phyloP scores from a whole-genome alignment of 768 basidiomycete species.

The Crepidotus variabilis region DNA sequence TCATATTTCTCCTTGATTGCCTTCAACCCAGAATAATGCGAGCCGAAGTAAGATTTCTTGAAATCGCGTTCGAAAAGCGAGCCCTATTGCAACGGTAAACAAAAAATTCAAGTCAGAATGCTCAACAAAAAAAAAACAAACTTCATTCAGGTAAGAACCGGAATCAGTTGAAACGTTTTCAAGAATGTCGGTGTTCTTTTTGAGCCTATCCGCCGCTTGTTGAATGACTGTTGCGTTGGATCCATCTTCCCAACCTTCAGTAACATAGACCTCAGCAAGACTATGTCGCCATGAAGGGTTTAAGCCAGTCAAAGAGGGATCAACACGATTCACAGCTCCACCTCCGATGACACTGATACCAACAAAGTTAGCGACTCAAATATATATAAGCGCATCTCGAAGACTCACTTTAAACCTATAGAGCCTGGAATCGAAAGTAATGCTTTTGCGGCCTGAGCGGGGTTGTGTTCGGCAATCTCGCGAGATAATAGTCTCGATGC shows the following conservation, averaged over 20 bases:
- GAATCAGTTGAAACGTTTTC: constrained; percentile 1
- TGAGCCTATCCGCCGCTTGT: not conserved
- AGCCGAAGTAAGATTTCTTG: constrained; percentile 3
- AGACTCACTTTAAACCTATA: not conserved
- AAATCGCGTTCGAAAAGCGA: constrained; percentile 2
- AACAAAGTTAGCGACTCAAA: not conserved
- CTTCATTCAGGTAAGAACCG: constrained; percentile 5
- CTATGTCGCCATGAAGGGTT: not conserved
- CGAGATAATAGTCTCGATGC: not conserved
- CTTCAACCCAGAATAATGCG: not conserved
- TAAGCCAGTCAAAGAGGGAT: not conserved
- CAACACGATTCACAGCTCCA: not conserved
- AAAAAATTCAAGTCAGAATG: not conserved
- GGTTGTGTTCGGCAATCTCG: not conserved
- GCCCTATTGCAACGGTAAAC: not conserved
- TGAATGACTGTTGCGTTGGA: not conserved
- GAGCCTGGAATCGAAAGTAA: not conserved
- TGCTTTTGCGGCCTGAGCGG: not conserved
- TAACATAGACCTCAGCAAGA: not conserved
- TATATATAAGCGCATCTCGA: not conserved
- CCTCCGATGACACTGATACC: not conserved
- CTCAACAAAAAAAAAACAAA: not conserved
- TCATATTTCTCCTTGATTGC: constrained; percentile 4
- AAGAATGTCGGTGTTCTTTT: not conserved
- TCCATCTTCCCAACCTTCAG: not conserved